Conservation (phyloP, 169 alveolate species). For the Plasmodium gonderi region DNA sequence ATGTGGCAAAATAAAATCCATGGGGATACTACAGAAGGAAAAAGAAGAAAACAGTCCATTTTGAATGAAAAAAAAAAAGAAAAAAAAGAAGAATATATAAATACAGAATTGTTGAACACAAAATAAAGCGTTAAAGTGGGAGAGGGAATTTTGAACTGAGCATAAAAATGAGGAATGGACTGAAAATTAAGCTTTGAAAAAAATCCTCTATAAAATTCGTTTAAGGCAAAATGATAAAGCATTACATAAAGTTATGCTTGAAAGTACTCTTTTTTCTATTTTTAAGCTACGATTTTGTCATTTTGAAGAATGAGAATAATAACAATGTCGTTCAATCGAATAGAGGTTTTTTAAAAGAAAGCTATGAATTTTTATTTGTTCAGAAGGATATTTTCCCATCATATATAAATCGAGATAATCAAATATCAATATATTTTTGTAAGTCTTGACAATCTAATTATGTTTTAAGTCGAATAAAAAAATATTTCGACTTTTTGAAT, state of each 20-base stretch:
- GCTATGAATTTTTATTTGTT: constrained; percentile 39
- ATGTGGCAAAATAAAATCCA: not conserved
- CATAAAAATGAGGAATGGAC: too few species aligned
- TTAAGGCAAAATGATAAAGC: constrained; percentile 4
- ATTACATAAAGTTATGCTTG: constrained; percentile 26
- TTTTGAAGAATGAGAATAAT: constrained; percentile 29
- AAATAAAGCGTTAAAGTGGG: not conserved
- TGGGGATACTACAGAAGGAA: not conserved
- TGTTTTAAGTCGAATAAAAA: constrained; percentile 38
- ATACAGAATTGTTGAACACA: not conserved
- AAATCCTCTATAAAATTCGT: too few species aligned
- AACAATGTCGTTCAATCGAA: not conserved
- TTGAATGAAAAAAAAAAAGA: not conserved
- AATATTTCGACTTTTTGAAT: constrained; percentile 45
- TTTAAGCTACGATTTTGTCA: constrained; percentile 55
- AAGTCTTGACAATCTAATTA: constrained; percentile 64
- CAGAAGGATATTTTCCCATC: constrained; percentile 49
- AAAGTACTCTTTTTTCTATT: constrained; percentile 18
- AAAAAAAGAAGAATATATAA: not conserved
- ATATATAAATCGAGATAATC: constrained; percentile 44
- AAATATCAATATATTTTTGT: constrained; percentile 56
- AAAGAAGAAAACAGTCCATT: not conserved
- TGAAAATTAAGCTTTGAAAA: too few species aligned
- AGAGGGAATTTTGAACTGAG: not conserved
- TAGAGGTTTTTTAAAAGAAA: constrained; percentile 25